These are phyloP conservation scores for Phytophthora quininea DNA, from an alignment of 352 stramenopile species.

Conservation along the genomic window DNA sequence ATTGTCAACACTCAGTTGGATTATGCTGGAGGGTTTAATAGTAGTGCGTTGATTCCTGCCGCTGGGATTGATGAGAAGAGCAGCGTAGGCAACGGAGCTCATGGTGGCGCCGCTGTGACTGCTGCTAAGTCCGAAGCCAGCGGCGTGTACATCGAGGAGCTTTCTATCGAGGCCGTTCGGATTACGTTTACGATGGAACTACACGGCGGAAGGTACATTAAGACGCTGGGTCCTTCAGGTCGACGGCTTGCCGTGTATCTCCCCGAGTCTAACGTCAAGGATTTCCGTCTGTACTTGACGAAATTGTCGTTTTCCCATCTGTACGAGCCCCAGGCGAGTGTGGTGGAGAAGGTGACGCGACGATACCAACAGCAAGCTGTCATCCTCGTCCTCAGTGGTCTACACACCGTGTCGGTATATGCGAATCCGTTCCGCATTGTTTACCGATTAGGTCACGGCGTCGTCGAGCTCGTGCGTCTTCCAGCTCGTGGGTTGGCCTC, in stretches of 20 bases:
- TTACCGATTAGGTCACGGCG: constrained; percentile 82
- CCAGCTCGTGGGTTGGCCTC: constrained; percentile 80
- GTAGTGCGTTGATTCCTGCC: constrained; percentile 26
- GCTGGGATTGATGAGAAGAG: constrained; percentile 28
- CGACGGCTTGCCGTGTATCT: constrained; percentile 80
- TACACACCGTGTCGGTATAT: constrained; percentile 89
- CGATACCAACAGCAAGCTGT: constrained; percentile 88
- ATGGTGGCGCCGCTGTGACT: constrained; percentile 5
- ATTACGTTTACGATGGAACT: constrained; percentile 90
- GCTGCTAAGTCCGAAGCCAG: constrained; percentile 39
- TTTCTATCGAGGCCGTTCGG: constrained; percentile 84
- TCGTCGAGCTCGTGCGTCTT: constrained; percentile 83
- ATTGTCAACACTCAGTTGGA: constrained; percentile 81
- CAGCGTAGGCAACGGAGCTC: constrained; percentile 18
- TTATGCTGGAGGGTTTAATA: constrained; percentile 42
- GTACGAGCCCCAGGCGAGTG: constrained; percentile 78
- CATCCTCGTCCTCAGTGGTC: constrained; percentile 79
- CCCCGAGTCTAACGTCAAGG: constrained; percentile 90
- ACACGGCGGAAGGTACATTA: constrained; percentile 84
- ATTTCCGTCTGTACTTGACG: constrained; percentile 86
- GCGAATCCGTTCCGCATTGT: constrained; percentile 89
- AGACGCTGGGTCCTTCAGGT: constrained; percentile 79
- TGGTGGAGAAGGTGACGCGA: constrained; percentile 78
- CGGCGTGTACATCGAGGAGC: constrained; percentile 88
- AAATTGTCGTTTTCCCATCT: constrained; percentile 84